Conservation (phyloP, 2,329 filamentous ascomycete species). For the Fusarium oligoseptatum region DNA sequence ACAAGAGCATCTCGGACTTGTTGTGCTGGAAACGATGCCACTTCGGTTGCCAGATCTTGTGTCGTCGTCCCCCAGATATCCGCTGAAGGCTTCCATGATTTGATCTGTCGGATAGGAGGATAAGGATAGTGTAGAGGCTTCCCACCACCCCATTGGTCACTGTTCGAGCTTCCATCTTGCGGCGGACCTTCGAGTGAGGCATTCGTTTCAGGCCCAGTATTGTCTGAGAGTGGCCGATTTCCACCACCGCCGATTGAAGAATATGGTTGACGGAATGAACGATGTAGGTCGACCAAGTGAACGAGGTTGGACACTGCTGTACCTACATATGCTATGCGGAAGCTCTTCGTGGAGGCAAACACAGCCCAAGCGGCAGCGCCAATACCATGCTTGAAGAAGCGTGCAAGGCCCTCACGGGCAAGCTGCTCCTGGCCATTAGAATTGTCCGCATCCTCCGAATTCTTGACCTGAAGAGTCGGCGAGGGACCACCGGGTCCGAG, state of each 20-base stretch:
- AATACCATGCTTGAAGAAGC: slow-evolving; percentile 45
- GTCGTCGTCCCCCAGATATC: slow-evolving; percentile 40
- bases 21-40: slow-evolving; percentile 42
- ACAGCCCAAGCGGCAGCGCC: slow-evolving; percentile 43
- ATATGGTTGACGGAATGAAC: slow-evolving; percentile 42
- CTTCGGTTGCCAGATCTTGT: slow-evolving; percentile 39
- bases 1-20: slow-evolving; percentile 44
- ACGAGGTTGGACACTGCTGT: slow-evolving; percentile 44
- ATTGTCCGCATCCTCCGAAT: slow-evolving; percentile 3
- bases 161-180: slow-evolving; percentile 23
- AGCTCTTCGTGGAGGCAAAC: slow-evolving; percentile 42
- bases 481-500: slow-evolving; percentile 17
- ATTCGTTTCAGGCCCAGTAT: slow-evolving; percentile 30
- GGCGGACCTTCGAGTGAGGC: slow-evolving; percentile 28
- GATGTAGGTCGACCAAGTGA: slow-evolving; percentile 40
- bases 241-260: slow-evolving; percentile 15
- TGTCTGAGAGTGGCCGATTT: slow-evolving; percentile 22
- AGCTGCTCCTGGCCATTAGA: slow-evolving; percentile 40
- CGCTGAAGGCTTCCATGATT: slow-evolving; percentile 40
- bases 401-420: slow-evolving; percentile 39
- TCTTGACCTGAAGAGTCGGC: slow-evolving; percentile 3
- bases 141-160: slow-evolving; percentile 17
- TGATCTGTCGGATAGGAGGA: slow-evolving; percentile 41
- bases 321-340: slow-evolving; percentile 45
- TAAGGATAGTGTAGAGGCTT: slow-evolving; percentile 42